Evolutionary conservation across 2,329 filamentous ascomycete species (phyloP).

Genomic region (Apiospora sp.): DNA sequence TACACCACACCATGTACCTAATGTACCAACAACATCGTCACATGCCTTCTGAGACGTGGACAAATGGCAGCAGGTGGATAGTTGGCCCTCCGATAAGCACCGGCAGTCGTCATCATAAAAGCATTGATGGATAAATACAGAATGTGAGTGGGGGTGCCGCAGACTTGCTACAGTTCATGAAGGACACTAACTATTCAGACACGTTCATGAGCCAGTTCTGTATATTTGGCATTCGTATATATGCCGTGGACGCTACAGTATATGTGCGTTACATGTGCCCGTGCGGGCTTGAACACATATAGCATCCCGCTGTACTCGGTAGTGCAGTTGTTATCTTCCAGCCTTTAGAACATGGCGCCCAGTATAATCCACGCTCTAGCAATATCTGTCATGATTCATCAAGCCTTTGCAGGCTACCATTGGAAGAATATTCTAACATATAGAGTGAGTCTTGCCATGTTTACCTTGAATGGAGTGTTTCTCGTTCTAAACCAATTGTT

Average conservation of each 20-base stretch:
- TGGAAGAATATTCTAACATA: constrained; percentile 67
- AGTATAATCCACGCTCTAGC: background rate
- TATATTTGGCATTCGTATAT: background rate
- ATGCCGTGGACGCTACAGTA: background rate
- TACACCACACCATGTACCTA: background rate
- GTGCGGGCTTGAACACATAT: background rate
- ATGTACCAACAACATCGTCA: background rate
- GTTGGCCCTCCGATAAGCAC: background rate
- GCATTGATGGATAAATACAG: background rate
- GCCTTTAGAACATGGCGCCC: background rate
- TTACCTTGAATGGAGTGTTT: constrained; percentile 89
- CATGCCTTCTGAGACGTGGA: background rate
- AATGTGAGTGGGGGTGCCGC: background rate
- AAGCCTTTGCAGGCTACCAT: background rate
- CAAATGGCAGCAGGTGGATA: background rate
- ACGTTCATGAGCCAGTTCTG: background rate
- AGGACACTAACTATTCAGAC: background rate
- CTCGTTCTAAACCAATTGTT: constrained; percentile 63
- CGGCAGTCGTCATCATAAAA: background rate
- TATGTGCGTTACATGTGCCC: background rate
- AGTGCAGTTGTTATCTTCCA: background rate
- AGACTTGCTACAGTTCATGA: background rate
- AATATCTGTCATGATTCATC: background rate
- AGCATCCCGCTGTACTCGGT: too few relatives aligned
- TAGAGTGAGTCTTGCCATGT: constrained; percentile 86